Conservation (phyloP, 441 rosid genomes). For the Erodium moschatum region DNA sequence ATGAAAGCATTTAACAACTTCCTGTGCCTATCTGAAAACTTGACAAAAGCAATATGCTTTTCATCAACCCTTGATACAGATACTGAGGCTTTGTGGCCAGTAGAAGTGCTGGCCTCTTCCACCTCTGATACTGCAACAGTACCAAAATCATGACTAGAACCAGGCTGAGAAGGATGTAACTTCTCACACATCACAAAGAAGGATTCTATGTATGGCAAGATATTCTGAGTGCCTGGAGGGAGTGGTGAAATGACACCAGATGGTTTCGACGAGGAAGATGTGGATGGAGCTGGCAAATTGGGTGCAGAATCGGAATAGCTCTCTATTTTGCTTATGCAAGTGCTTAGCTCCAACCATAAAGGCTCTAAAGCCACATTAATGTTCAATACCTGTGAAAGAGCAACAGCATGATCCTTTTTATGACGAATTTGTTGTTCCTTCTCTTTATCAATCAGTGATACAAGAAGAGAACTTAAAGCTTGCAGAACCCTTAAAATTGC, state of each 20-base stretch:
- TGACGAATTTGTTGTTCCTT: constrained; percentile 42
- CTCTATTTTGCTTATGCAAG: constrained; percentile 79
- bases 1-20: constrained; percentile 82
- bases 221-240: constrained; percentile 84
- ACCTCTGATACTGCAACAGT: constrained; percentile 71
- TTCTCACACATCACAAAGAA: constrained; percentile 93
- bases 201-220: constrained; percentile 87
- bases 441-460: constrained; percentile 46
- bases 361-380: constrained; percentile 75
- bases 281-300: constrained; percentile 55
- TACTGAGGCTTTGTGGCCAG: constrained; percentile 25
- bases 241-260: constrained; percentile 60
- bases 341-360: constrained; percentile 84
- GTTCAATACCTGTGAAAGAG: constrained; percentile 56
- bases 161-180: constrained; percentile 48
- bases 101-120: constrained; percentile 57
- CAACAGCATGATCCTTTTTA: constrained; percentile 44
- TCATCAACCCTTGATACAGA: constrained; percentile 57
- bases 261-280: constrained; percentile 38
- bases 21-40: constrained; percentile 90
- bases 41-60: constrained; percentile 62
- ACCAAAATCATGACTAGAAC: constrained; percentile 56
- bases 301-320: constrained; percentile 56
- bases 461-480: constrained; percentile 72
- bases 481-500: constrained; percentile 84